Base-by-base conservation (phyloP, 2,329 filamentous ascomycete species). In the Madurella mycetomatis region DNA sequence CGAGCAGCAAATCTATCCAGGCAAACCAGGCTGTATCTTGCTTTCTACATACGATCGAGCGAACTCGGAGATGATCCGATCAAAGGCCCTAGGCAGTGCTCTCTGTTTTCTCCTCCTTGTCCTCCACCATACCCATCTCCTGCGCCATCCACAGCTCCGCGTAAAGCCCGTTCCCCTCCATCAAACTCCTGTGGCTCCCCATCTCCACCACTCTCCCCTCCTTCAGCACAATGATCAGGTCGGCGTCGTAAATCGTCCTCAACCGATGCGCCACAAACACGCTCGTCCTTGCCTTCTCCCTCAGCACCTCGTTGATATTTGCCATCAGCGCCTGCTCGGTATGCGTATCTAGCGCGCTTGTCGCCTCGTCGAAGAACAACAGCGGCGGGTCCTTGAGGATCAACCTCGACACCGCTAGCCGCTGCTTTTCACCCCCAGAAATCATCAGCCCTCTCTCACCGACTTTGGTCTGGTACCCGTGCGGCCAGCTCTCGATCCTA, bases 371-470 rank as follows among this genome's bases (percentile, higher is more conserved):
- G 64, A 96, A 96, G 79, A 96, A 96, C 1, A 96, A 75, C 30
- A 96, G 73, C 1, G 90, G 90, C 3, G 92, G 90, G 61, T 96
- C 89, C 70, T 96, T 96, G 54, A 96, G 78, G 1, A 96, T 80
- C 40, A 96, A 70, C 42, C 92, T 79, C 25, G 88, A 90, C 19
- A 96, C 84, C 0, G 92, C 92, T 11, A 96, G 75, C 2, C 92
- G 83, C 72, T 96, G 92, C 72, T 96, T 96, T 74, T 96, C 92
- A 32, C 92, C 92, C 2, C 90, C 92, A 1, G 89, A 95, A 43
- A 96, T 96, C 92, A 96, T 96, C 82, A 96, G 86, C 1, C 92
- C 92, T 45, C 92, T 82, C 75, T 96, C 92, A 50, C 92, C 92
- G 25, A 97, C 94, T 71, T 87, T 91, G 17, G 94, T 97, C 18